Evolutionary conservation across 179 eudicot species (phyloP).

Genomic region (Spinacia oleracea): DNA sequence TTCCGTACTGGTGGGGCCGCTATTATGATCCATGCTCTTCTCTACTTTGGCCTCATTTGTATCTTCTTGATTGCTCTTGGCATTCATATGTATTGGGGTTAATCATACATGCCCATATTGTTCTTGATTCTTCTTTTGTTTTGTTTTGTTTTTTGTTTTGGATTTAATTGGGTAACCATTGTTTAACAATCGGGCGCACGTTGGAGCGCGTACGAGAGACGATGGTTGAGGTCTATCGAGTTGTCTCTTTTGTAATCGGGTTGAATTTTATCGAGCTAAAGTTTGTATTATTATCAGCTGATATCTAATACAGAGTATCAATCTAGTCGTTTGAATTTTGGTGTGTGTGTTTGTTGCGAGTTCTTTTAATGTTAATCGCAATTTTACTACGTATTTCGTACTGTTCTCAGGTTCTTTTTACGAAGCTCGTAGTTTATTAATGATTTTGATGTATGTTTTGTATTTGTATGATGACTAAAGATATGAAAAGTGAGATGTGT

Average conservation of each 20-base stretch:
- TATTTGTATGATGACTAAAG: too few species aligned
- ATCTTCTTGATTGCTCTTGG: slow-evolving; percentile 74
- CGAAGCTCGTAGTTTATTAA: too few species aligned
- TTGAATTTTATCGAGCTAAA: not conserved
- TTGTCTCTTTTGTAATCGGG: not conserved
- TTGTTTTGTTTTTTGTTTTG: not conserved
- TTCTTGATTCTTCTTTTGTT: not conserved
- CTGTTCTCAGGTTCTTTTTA: too few species aligned
- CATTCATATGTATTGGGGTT: slow-evolving; percentile 59
- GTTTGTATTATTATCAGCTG: too few species aligned
- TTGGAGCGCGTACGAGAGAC: too few species aligned
- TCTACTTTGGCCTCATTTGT: slow-evolving; percentile 67
- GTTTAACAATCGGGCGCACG: too few species aligned
- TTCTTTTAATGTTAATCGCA: too few species aligned
- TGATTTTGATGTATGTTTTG: too few species aligned
- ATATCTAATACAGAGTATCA: too few species aligned
- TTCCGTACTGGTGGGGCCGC: slow-evolving; percentile 74
- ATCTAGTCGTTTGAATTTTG: not conserved
- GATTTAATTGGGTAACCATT: too few species aligned
- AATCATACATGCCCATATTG: not conserved
- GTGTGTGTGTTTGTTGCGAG: not conserved
- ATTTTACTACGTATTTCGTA: too few species aligned
- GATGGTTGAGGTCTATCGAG: not conserved
- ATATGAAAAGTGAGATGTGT: too few species aligned
- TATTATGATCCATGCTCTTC: slow-evolving; percentile 63